Evolutionary conservation across 2,329 filamentous ascomycete species (phyloP), one percentile per base, ranked within the genome.

Genomic region (Epichloe uncinata): DNA sequence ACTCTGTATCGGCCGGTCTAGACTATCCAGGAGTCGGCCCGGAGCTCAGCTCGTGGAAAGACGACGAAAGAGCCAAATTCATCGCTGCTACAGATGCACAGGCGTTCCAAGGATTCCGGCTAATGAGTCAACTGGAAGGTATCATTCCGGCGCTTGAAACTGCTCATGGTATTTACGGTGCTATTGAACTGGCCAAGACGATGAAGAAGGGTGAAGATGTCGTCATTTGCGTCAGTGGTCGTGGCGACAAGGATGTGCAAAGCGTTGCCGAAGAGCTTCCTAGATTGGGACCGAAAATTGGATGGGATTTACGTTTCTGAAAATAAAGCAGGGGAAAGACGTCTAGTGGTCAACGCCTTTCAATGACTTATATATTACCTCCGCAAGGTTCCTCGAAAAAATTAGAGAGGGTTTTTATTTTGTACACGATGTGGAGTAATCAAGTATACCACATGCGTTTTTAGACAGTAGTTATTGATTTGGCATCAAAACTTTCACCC

Each of bases 161-260:
- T 7, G 86, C 89, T 1, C 93, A 98, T 71, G 93, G 90, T 22
- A 81, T 98, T 61, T 96, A 78, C 60, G 93, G 90, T 13, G 90
- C 87, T 11, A 72, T 97, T 52, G 81, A 97, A 70, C 70, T 97
- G 52, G 91, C 91, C 54, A 96, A 95, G 81, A 87, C 83, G 51
- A 90, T 96, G 87, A 76, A 77, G 57, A 87, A 89, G 72, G 89
- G 79, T 48, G 73, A 96, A 70, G 89, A 97, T 62, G 72, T 98
- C 30, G 91, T 98, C 52, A 90, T 98, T 55, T 97, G 91, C 69
- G 67, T 98, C 37, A 94, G 86, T 63, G 93, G 93, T 8, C 77
- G 93, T 58, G 93, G 93, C 55, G 93, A 98, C 69, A 98, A 98
- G 80, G 93, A 98, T 63, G 93, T 98, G 52, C 90, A 98, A 78